Evolutionary conservation across 257 asterid genomes (phyloP).

Genomic region (Ocimum tenuiflorum): DNA sequence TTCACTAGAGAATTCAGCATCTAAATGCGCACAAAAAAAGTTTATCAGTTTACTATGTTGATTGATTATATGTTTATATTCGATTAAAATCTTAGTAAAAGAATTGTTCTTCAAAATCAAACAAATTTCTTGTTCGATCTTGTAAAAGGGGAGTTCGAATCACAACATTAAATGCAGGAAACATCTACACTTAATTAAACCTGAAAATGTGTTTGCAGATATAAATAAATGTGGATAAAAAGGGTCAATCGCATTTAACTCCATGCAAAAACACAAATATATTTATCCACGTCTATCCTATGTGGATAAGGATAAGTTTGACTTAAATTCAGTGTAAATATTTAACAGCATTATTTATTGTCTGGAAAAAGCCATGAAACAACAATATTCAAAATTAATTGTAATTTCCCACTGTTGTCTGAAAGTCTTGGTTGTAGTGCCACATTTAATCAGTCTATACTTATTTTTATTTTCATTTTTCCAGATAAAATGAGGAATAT

Average conservation of each 20-base stretch:
- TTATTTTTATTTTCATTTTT: not conserved
- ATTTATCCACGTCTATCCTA: not conserved
- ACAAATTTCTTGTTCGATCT: no score
- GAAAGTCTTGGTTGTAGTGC: constrained; percentile 46
- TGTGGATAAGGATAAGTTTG: constrained; percentile 39
- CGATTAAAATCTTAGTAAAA: no score
- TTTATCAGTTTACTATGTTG: no score
- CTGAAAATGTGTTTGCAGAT: not conserved
- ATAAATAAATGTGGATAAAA: not conserved
- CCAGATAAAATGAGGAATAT: not conserved
- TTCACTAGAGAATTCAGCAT: no score
- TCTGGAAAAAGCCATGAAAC: not conserved
- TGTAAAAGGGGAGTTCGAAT: not conserved
- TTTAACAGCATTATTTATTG: not conserved
- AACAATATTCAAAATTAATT: not conserved
- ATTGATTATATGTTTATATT: no score
- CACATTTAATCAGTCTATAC: constrained; percentile 28
- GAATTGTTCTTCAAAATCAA: no score
- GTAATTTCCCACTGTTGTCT: not conserved
- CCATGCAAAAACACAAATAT: not conserved
- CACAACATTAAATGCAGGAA: not conserved
- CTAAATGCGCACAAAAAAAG: no score
- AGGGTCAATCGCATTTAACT: not conserved
- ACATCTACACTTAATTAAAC: not conserved
- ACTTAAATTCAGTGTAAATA: constrained; percentile 39